Evolutionary conservation across 2,329 filamentous ascomycete genomes (phyloP), one percentile per base, ranked within the genome.

Genomic region (Fusarium bulbicola): DNA sequence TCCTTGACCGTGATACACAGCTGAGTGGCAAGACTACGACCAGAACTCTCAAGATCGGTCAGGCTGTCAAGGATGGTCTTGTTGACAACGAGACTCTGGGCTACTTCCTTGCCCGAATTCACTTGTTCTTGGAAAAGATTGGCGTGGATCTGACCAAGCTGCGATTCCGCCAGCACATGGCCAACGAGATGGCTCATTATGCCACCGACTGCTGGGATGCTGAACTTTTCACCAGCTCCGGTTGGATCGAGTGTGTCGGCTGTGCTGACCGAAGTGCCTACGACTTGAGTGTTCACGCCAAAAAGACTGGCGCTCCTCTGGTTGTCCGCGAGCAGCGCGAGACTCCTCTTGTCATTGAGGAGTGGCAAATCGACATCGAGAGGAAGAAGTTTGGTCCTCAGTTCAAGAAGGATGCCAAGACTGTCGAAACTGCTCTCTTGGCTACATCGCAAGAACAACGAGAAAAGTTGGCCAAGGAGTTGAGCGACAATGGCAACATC

Each of bases 31-130:
- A 95, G 85, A 98, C 95, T 3, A 84, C 90, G 28, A 89, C 92
- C 30, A 87, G 89, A 78, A 92, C 88, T 73, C 89, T 96, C 80
- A 87, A 92, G 56, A 93, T 98, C 78, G 95, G 95, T 75, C 88
- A 97, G 79, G 96, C 96, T 39, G 95, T 99, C 66, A 88, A 91
- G 80, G 89, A 90, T 56, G 91, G 92, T 57, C 87, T 96, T 34
- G 94, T 99, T 21, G 95, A 99, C 82, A 99, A 98, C 83, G 95
- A 99, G 87, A 99, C 96, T 1, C 89, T 99, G 49, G 96, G 96
- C 71, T 99, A 99, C 86, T 99, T 99, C 87, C 86, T 99, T 54
- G 96, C 94, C 49, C 92, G 96, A 63, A 98, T 99, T 79, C 92
- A 96, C 80, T 89, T 94, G 45, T 99, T 98, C 89, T 88, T 98